Evolutionary conservation across 257 asterid genomes (phyloP).

Genomic region (Solanum ahanhuiri): DNA sequence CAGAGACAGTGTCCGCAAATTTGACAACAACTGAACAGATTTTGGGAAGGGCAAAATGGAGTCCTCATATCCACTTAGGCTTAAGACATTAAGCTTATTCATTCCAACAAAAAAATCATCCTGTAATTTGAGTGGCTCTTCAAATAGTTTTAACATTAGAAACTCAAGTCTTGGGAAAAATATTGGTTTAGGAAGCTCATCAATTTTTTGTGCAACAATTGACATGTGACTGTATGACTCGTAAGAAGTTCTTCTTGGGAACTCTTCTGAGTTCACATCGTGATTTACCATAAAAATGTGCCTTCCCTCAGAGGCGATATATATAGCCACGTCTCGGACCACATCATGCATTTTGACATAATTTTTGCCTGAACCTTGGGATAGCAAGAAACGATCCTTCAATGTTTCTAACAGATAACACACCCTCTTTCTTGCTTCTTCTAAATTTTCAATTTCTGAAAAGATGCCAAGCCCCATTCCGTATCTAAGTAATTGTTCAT

Average conservation of each 20-base stretch:
- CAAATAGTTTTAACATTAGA: neutral
- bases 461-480: neutral
- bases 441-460: neutral
- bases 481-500: conserved; percentile 6
- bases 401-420: neutral
- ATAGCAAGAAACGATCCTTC: neutral
- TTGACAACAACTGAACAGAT: neutral
- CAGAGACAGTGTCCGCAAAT: neutral
- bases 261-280: neutral
- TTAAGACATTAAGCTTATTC: neutral
- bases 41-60: neutral
- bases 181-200: neutral
- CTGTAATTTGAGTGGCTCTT: neutral
- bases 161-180: neutral
- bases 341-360: conserved; percentile 8
- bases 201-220: neutral
- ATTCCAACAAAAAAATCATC: neutral
- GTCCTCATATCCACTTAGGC: neutral
- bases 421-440: conserved; percentile 6
- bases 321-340: neutral
- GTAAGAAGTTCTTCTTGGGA: neutral
- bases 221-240: conserved; percentile 1
- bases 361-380: neutral
- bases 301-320: neutral
- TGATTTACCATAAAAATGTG: neutral